Evolutionary conservation across 257 asterid species (phyloP).

Genomic region (Solanum lycopersicoides): DNA sequence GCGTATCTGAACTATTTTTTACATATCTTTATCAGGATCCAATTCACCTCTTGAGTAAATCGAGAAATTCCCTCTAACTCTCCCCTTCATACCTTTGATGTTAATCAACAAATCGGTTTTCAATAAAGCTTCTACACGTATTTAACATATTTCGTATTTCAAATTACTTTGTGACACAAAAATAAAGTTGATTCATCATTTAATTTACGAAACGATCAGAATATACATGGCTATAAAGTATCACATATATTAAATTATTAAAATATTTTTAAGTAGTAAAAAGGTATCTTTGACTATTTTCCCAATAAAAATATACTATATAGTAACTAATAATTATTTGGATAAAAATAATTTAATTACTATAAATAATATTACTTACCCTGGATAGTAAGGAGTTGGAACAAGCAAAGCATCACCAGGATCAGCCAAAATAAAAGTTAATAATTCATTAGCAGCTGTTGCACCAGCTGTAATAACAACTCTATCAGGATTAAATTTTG

Average conservation of each 20-base stretch:
- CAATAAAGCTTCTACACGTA: neutral
- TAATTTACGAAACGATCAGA: neutral
- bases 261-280: neutral
- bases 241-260: neutral
- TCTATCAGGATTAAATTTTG: constrained; percentile 61
- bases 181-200: neutral
- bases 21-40: neutral
- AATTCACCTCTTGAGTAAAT: neutral
- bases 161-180: neutral
- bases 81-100: neutral
- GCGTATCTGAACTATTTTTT: neutral
- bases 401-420: constrained; percentile 82
- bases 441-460: constrained; percentile 78
- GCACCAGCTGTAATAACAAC: constrained; percentile 92
- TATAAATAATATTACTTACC: constrained; percentile 29
- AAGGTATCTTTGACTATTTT: neutral
- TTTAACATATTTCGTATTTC: neutral
- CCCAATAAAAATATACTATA: neutral
- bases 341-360: neutral
- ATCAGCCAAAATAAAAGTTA: constrained; percentile 74
- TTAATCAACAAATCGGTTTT: neutral
- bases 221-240: neutral
- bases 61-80: neutral
- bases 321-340: neutral
- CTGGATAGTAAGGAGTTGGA: constrained; percentile 96